These are phyloP conservation scores for Cornus suecica DNA, from an alignment of 148 eudicot genomes.

Conservation along the genomic window DNA sequence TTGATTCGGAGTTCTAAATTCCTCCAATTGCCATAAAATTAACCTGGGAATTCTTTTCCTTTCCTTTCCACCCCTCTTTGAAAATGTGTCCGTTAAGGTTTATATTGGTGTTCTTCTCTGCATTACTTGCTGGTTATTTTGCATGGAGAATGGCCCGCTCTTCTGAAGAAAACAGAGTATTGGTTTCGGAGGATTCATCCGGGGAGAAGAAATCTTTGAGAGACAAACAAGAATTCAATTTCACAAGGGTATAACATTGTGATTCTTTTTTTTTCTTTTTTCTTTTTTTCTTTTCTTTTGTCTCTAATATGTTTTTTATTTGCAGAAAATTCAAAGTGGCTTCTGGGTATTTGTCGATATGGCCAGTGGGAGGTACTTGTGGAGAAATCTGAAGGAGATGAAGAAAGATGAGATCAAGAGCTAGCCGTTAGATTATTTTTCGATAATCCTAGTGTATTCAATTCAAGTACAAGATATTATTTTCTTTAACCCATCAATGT, in stretches of 20 bases:
- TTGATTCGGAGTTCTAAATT: too few species aligned
- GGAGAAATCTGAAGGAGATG: constrained; percentile 57
- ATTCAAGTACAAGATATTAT: not conserved
- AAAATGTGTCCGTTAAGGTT: constrained; percentile 74
- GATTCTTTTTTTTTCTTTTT: not conserved
- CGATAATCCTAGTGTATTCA: too few species aligned
- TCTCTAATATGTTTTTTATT: not conserved
- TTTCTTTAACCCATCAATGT: not conserved
- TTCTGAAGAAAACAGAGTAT: constrained; percentile 16
- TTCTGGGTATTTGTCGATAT: constrained; percentile 72
- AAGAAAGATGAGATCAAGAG: constrained; percentile 35
- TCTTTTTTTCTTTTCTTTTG: not conserved
- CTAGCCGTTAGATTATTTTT: constrained; percentile 21
- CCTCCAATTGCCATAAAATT: not conserved
- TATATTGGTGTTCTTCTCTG: constrained; percentile 69
- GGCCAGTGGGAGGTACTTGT: constrained; percentile 77
- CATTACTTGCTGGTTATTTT: constrained; percentile 59
- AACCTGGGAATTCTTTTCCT: not conserved
- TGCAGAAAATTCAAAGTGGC: constrained; percentile 45
- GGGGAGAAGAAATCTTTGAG: constrained; percentile 20
- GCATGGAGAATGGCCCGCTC: constrained; percentile 59
- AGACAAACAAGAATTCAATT: constrained; percentile 26
- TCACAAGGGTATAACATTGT: constrained; percentile 24
- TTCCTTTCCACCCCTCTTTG: not conserved
- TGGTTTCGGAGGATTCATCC: constrained; percentile 20